A percentile compares a stretch with the other conserved stretches of the same genome.
phyloP scores from a whole-genome alignment of 2,329 filamentous ascomycete genomes.

The Clonostachys solani region DNA sequence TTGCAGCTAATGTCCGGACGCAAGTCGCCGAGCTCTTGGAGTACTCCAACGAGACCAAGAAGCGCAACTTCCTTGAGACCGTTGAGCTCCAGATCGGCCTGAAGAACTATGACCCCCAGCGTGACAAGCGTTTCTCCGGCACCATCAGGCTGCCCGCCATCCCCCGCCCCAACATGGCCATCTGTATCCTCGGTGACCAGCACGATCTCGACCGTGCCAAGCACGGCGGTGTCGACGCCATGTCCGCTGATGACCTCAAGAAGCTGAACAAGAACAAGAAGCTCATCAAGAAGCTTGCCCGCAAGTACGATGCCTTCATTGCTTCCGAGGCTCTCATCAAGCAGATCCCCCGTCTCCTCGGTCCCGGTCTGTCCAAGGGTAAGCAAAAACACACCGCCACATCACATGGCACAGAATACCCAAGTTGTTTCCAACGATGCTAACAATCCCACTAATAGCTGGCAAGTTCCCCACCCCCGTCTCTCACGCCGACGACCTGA shows the following conservation, averaged over 20 bases:
- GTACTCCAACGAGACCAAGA: conserved; percentile 92
- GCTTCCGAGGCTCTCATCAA: conserved; percentile 97
- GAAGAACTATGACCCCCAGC: conserved; percentile 99
- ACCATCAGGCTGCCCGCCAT: conserved; percentile 93
- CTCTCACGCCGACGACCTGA: conserved; percentile 92
- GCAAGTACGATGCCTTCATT: conserved; percentile 99
- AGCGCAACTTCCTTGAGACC: conserved; percentile 96
- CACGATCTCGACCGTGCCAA: conserved; percentile 99
- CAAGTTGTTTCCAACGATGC: conserved; percentile 8
- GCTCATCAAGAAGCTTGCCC: conserved; percentile 99
- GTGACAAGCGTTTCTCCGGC: conserved; percentile 99
- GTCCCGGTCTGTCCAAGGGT: conserved; percentile 97
- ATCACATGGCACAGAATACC: neutral
- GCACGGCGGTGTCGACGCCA: conserved; percentile 97
- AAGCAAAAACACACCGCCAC: conserved; percentile 35
- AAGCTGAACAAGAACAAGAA: conserved; percentile 99
- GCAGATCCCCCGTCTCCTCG: conserved; percentile 99
- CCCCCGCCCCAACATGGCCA: conserved; percentile 85
- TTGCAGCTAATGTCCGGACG: conserved; percentile 80
- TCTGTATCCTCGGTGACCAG: conserved; percentile 74
- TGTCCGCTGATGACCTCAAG: conserved; percentile 98
- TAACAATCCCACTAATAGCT: conserved; percentile 47
- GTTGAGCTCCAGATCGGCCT: conserved; percentile 90
- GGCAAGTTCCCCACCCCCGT: conserved; percentile 99
- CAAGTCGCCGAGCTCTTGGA: conserved; percentile 92